These are phyloP conservation scores for Scheffersomyces illinoinensis DNA, from an alignment of 1,139 yeast species.

Conservation along the genomic window DNA sequence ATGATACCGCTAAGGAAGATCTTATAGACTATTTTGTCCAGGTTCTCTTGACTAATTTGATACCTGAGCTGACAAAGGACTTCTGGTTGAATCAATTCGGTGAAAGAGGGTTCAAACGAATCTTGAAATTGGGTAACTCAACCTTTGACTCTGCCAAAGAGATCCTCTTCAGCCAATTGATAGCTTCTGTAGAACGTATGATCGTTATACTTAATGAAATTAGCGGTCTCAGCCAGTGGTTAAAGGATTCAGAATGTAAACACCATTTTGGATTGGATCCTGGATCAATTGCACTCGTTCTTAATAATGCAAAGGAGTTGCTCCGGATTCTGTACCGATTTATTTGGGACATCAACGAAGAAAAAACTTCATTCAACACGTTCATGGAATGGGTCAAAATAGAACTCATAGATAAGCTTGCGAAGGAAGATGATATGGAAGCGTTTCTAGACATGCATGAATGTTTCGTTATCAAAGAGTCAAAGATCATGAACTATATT, in stretches of 20 bases:
- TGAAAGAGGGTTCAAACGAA: constrained; percentile 64
- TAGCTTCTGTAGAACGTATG: constrained; percentile 60
- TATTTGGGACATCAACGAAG: constrained; percentile 52
- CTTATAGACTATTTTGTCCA: constrained; percentile 39
- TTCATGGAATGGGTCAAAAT: constrained; percentile 50
- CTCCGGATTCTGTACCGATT: constrained; percentile 39
- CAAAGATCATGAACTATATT: constrained; percentile 33
- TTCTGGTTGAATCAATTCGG: constrained; percentile 57
- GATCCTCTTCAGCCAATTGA: constrained; percentile 47
- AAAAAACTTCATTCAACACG: constrained; percentile 51
- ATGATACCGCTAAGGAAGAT: not conserved
- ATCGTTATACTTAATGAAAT: constrained; percentile 51
- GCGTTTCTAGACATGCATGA: constrained; percentile 21
- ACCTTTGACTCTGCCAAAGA: constrained; percentile 52
- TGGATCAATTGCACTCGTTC: constrained; percentile 24
- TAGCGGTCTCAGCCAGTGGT: constrained; percentile 46
- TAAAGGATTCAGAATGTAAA: constrained; percentile 16
- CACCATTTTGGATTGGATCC: constrained; percentile 28
- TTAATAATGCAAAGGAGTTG: constrained; percentile 28
- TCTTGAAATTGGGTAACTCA: constrained; percentile 52
- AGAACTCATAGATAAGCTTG: constrained; percentile 36
- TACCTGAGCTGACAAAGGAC: constrained; percentile 42
- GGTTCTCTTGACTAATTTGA: constrained; percentile 57
- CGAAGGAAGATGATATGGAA: constrained; percentile 36
- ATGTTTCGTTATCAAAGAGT: constrained; percentile 19